Base-by-base conservation (phyloP, 2,329 filamentous ascomycete species). In the Penicillium fuscoglaucum region DNA sequence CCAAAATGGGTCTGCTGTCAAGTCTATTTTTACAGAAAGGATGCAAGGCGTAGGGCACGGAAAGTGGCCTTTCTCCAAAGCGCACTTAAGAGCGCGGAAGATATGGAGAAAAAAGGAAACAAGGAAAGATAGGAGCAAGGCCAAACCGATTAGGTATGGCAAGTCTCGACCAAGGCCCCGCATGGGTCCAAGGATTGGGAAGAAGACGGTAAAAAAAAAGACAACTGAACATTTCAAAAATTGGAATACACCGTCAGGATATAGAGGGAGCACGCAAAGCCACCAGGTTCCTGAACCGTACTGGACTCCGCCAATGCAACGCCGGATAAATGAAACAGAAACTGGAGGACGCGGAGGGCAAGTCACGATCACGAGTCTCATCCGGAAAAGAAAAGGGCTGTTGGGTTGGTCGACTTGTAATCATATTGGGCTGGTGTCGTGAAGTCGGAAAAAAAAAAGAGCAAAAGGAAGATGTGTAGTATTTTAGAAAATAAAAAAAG, bases 11-110 rank as follows among this genome's bases (percentile, higher is more conserved):
- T 65, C 61, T 59, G 60, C 57, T 53, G 62, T 66, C 65, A 71
- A 71, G 66, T 74, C 71, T 74, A 74, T 72, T 73, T 73, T 73
- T 74, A 74, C 72, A 68, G 59, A 72, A 60, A 60, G 58, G 59
- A 71, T 73, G 69, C 69, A 70, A 63, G 56, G 52, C 51, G 55
- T 24, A 37, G 26, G 35, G 35, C 21, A 40, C 53, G 56, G 44
- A 58, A 44, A 44, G 56, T 53, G 51, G 58, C 45, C 57, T 58
- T 51, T 47, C 44, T 52, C 46, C 58, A 21, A 55, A 44, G 53
- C 54, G 24, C 49, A 54, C 49, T n/a, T 12, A 29, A 37, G 33
- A 49, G 58, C 51, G 58, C 51, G 55, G 52, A 58, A 41, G 58
- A 60, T 57, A 54, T 37, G 55, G 48, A 52, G 17, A 54, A 48